Percentiles rank a stretch among this genome's conserved stretches.
These are phyloP conservation scores for Boletus sp. DNA, from an alignment of 768 basidiomycete genomes.

Conservation along the genomic window DNA sequence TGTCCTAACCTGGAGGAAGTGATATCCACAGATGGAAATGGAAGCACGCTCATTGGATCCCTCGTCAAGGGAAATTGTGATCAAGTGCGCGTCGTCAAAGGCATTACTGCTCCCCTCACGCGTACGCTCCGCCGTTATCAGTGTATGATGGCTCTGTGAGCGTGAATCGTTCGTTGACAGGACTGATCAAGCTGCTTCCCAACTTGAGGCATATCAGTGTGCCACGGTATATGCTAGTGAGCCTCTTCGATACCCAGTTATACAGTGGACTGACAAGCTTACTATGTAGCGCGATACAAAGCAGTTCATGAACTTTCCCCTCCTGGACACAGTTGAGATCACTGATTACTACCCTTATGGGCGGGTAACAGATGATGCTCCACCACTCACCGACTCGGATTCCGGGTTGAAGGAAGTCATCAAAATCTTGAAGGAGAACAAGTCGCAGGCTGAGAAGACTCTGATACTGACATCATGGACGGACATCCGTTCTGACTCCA, in stretches of 20 bases:
- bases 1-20: conserved; percentile 12
- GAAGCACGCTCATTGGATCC: conserved; percentile 3
- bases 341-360: background rate
- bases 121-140: conserved; percentile 7
- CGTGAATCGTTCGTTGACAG: background rate
- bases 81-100: conserved; percentile 6
- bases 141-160: background rate
- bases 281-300: background rate
- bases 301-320: background rate
- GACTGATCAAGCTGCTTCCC: conserved; percentile 7
- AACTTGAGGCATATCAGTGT: conserved; percentile 3
- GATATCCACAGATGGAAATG: conserved; percentile 4
- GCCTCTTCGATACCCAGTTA: background rate
- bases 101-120: background rate
- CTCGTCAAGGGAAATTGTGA: conserved; percentile 5
- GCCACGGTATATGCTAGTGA: background rate
- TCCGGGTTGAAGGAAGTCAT: background rate
- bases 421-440: conserved; percentile 4
- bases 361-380: no score
- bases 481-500: no score
- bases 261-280: background rate
- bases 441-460: conserved; percentile 3
- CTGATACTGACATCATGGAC: background rate
- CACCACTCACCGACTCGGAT: background rate
- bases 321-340: conserved; percentile 9